Percentiles rank a stretch among this genome's conserved stretches.
These are phyloP conservation scores for Baudoinia panamericana DNA, from an alignment of 495 filamentous ascomycete species.

Conservation along the genomic window DNA sequence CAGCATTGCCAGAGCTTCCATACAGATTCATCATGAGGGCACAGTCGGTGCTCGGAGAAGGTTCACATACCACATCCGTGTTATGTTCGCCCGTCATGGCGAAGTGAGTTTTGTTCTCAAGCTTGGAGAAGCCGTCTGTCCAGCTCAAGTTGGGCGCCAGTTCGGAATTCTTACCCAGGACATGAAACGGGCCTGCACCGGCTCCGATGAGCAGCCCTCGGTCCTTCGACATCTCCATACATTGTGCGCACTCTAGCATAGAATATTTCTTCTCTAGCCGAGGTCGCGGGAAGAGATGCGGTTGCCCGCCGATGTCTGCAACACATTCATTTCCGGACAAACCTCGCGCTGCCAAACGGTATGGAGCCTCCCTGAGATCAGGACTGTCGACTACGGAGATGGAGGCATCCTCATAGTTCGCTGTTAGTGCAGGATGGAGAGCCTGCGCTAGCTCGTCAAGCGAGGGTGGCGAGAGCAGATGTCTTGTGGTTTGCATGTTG, in stretches of 20 bases:
- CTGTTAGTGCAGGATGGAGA: constrained; percentile 5
- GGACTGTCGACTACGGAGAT: constrained; percentile 7
- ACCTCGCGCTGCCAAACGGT: constrained; percentile 10
- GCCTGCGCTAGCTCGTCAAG: constrained; percentile 7
- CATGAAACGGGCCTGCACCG: constrained; percentile 15
- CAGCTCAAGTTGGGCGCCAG: constrained; percentile 15
- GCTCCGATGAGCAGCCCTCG: constrained; percentile 13
- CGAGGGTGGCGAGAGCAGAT: constrained; percentile 11
- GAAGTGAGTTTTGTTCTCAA: constrained; percentile 8
- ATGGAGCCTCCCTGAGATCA: constrained; percentile 9
- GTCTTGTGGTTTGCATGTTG: constrained; percentile 8
- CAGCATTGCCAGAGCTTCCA: constrained; percentile 6
- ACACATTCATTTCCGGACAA: constrained; percentile 11
- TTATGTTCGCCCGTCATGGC: constrained; percentile 2
- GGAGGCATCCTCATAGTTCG: constrained; percentile 7
- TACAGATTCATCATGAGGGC: constrained; percentile 19
- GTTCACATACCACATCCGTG: background rate
- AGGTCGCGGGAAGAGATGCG: constrained; percentile 16
- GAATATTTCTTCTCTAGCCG: constrained; percentile 13
- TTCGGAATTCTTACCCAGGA: constrained; percentile 10
- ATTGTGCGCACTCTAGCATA: constrained; percentile 7
- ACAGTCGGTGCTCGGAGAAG: constrained; percentile 13
- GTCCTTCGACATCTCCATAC: constrained; percentile 7
- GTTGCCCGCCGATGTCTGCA: constrained; percentile 18
- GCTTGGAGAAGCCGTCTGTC: constrained; percentile 1